Evolutionary conservation across 2,329 filamentous ascomycete species (phyloP).

Genomic region (Aspergillus sp.): DNA sequence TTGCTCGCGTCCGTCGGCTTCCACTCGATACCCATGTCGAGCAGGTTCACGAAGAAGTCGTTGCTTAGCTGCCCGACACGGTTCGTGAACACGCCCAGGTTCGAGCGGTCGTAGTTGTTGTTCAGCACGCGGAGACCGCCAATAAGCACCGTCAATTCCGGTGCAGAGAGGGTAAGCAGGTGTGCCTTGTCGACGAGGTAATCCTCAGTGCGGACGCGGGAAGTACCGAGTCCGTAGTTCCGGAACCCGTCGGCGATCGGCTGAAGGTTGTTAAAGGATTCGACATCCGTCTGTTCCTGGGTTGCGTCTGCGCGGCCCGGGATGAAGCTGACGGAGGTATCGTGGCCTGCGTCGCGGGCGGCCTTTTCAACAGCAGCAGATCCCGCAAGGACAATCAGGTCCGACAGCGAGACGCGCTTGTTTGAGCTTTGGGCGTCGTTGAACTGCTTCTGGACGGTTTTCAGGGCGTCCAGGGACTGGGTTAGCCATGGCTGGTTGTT

Average conservation of each 20-base stretch:
- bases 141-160: conserved; percentile 69
- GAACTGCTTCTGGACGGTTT: conserved; percentile 66
- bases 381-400: conserved; percentile 75
- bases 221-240: conserved; percentile 67
- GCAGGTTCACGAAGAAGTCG: conserved; percentile 79
- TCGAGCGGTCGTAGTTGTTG: conserved; percentile 69
- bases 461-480: conserved; percentile 61
- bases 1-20: conserved; percentile 50
- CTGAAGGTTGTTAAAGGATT: conserved; percentile 66
- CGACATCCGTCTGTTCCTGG: conserved; percentile 68
- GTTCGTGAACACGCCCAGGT: conserved; percentile 66
- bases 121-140: conserved; percentile 71
- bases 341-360: conserved; percentile 38
- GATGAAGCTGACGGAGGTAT: conserved; percentile 66
- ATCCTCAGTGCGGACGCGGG: conserved; percentile 65
- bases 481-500: conserved; percentile 70
- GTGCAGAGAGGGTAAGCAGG: conserved; percentile 67
- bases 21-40: conserved; percentile 68
- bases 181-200: conserved; percentile 70
- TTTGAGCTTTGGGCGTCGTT: conserved; percentile 53
- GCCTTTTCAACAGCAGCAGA: conserved; percentile 71
- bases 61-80: conserved; percentile 69
- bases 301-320: conserved; percentile 71
- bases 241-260: conserved; percentile 74
- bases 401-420: conserved; percentile 76